Conservation (phyloP, 371 early-diverging fungal genomes). For the Batrachochytrium dendrobatidis region DNA sequence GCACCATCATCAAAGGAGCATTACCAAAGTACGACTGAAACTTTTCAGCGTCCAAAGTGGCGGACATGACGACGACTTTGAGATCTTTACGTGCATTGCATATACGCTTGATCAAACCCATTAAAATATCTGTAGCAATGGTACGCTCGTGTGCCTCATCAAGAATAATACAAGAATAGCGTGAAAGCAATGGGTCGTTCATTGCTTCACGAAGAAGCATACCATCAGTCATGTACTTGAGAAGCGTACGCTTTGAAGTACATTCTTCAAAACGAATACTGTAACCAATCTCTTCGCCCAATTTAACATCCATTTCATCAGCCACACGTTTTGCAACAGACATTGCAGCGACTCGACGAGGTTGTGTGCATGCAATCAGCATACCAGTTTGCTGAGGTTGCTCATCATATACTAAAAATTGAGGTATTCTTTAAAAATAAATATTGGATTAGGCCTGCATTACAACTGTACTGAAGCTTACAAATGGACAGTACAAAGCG, state of each 20-base stretch:
- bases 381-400: constrained; percentile 82
- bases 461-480: too few species aligned
- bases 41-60: constrained; percentile 82
- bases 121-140: constrained; percentile 84
- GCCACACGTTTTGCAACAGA: constrained; percentile 95
- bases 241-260: constrained; percentile 68
- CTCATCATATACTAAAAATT: constrained; percentile 85
- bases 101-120: constrained; percentile 87
- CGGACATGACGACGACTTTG: constrained; percentile 87
- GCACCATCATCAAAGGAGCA: constrained; percentile 58
- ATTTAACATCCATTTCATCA: constrained; percentile 82
- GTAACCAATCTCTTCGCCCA: constrained; percentile 93
- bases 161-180: constrained; percentile 88
- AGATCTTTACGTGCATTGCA: constrained; percentile 56
- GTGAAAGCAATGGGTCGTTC: constrained; percentile 74
- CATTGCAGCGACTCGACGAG: constrained; percentile 97
- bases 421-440: constrained; percentile 66
- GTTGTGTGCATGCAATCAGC: constrained; percentile 96
- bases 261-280: constrained; percentile 95
- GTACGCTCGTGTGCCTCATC: constrained; percentile 97
- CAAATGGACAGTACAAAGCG: too few species aligned
- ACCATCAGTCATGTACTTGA: constrained; percentile 98
- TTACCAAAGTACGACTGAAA: constrained; percentile 79
- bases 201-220: constrained; percentile 96
- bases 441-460: too few species aligned